Conservation (phyloP, 495 filamentous ascomycete genomes). For the Podospora pseudoanserina region DNA sequence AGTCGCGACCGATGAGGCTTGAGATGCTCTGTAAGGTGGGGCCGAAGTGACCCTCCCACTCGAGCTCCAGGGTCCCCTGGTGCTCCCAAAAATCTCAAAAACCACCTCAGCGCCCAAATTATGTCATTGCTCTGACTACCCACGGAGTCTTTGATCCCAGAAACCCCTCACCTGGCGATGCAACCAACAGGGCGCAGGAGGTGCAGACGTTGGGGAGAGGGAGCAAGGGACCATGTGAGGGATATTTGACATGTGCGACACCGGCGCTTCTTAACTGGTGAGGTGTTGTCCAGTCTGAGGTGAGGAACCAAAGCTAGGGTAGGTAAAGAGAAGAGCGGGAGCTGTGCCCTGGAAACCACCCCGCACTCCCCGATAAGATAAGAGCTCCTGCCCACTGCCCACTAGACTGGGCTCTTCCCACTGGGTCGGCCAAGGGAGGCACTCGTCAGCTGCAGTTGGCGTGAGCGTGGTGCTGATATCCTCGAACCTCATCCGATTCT, state of each 20-base stretch:
- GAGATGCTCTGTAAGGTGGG: background rate
- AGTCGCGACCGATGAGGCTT: background rate
- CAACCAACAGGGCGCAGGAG: background rate
- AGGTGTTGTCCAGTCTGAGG: background rate
- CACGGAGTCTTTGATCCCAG: background rate
- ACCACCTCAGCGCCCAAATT: background rate
- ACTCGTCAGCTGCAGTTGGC: background rate
- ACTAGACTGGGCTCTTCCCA: background rate
- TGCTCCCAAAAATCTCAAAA: background rate
- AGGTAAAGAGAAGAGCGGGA: background rate
- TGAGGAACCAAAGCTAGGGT: background rate
- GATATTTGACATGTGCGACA: conserved; percentile 21
- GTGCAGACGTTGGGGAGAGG: background rate
- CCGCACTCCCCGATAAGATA: conserved; percentile 34
- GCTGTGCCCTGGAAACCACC: conserved; percentile 16
- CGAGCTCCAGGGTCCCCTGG: background rate
- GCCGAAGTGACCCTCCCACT: background rate
- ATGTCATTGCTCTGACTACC: conserved; percentile 10
- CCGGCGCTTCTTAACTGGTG: background rate
- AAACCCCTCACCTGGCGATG: background rate
- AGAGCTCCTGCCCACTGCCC: conserved; percentile 23
- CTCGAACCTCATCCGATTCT: conserved; percentile 8
- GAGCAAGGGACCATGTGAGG: conserved; percentile 9
- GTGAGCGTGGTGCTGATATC: conserved; percentile 4
- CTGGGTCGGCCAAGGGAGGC: background rate